These are phyloP conservation scores for Eremochloa ophiuroides DNA, from an alignment of 176 grass and related monocot species.

Conservation along the genomic window DNA sequence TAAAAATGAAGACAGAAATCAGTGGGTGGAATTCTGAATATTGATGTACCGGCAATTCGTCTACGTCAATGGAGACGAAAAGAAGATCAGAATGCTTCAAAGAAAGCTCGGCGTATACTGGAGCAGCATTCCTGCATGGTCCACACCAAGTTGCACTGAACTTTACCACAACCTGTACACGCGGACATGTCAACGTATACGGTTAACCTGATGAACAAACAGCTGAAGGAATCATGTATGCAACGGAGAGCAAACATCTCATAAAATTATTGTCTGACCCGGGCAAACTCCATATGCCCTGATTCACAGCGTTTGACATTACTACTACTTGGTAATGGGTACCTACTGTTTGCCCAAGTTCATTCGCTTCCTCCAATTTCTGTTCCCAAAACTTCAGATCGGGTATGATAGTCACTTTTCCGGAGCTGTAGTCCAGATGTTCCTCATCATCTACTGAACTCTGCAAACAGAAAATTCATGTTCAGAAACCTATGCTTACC, in stretches of 20 bases:
- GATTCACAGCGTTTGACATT: not conserved
- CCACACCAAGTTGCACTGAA: slow-evolving; percentile 75
- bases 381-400: slow-evolving; percentile 33
- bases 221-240: not conserved
- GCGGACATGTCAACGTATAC: not conserved
- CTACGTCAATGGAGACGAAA: slow-evolving; percentile 69
- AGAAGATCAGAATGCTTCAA: slow-evolving; percentile 52
- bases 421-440: slow-evolving; percentile 46
- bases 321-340: not conserved
- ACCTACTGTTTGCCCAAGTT: slow-evolving; percentile 42
- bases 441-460: slow-evolving; percentile 37
- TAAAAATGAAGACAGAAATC: not conserved
- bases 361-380: slow-evolving; percentile 35
- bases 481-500: not conserved
- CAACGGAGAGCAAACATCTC: not conserved
- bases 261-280: not conserved
- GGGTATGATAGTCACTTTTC: slow-evolving; percentile 38
- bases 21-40: not conserved
- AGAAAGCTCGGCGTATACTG: slow-evolving; percentile 50
- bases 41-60: slow-evolving; percentile 49
- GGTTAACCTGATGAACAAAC: slow-evolving; percentile 4
- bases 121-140: slow-evolving; percentile 56
- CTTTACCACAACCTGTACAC: slow-evolving; percentile 62
- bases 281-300: not conserved
- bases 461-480: slow-evolving; percentile 8